A percentile compares a stretch with the other conserved stretches of the same genome.
Conservation (phyloP, 2,329 filamentous ascomycete species). For the Alternaria gansuensis region DNA sequence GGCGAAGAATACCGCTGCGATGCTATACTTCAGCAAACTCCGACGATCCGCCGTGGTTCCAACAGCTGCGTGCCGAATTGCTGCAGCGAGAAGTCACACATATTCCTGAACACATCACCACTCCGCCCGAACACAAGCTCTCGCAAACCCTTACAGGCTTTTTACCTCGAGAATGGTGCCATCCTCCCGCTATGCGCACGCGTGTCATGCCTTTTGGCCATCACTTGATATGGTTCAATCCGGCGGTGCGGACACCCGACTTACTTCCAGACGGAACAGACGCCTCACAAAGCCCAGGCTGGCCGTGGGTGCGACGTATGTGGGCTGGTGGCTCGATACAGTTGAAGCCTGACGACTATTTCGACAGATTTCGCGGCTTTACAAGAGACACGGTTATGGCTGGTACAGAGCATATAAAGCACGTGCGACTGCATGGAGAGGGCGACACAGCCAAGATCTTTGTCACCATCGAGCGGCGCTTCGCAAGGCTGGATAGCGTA, state of each 20-base stretch:
- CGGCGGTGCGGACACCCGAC: conserved; percentile 66
- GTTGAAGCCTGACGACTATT: conserved; percentile 54
- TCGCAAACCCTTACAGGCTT: conserved; percentile 54
- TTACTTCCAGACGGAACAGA: conserved; percentile 88
- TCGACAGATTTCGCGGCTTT: conserved; percentile 19
- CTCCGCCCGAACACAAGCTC: conserved; percentile 70
- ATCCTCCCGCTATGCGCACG: conserved; percentile 4
- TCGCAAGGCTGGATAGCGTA: conserved; percentile 47
- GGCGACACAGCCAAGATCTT: conserved; percentile 63
- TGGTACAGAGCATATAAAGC: conserved; percentile 57
- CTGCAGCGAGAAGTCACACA: conserved; percentile 60
- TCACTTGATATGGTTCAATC: conserved; percentile 88
- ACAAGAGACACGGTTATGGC: conserved; percentile 28
- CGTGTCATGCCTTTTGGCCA: conserved; percentile 69
- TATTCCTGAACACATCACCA: conserved; percentile 66
- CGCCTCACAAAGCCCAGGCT: conserved; percentile 75
- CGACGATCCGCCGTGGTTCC: conserved; percentile 37
- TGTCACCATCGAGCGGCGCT: conserved; percentile 66
- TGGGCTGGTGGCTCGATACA: conserved; percentile 84
- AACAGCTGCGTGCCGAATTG: conserved; percentile 50
- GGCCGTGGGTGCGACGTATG: conserved; percentile 77
- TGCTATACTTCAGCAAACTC: conserved; percentile 23
- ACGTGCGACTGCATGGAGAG: conserved; percentile 61
- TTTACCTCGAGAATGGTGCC: conserved; percentile 26
- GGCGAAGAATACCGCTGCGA: conserved; percentile 27